Base-by-base conservation (phyloP, 371 early-diverging fungal genomes). In the Apophysomyces ossiformis region DNA sequence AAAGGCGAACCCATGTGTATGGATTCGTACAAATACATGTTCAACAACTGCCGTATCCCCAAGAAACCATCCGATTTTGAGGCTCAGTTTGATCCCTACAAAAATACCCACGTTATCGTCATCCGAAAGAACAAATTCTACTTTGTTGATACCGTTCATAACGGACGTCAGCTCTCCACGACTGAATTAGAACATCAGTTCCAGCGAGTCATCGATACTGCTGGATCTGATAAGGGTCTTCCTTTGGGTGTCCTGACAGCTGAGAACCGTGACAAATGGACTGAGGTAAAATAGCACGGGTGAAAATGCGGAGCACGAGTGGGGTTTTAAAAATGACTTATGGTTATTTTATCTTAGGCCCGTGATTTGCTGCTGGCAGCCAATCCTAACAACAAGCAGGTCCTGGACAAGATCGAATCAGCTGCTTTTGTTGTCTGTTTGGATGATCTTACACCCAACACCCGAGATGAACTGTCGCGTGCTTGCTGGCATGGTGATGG, bases 401-500 rank as follows among this genome's bases (percentile, higher is more conserved):
- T 83, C n/a, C 76, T 98, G 66, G 87, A 91, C 60, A 85, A 86
- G 67, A 90, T 98, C 71, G 95, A 96, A 79, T 84, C 88, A 46
- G 82, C 96, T 4, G 85, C 89, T 5, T 94, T 96, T 76, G 83
- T 93, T 41, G 82, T 98, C 64, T 94, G 95, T 75, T 86, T 98
- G 58, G 98, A 97, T 74, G 92, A 90, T 73, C 74, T 84, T 4
- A 77, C 78, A 15, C 98, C 98, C 13, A 87, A 90, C 39, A 93
- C 93, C 39, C 88, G 90, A 57, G 95, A 94, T 61, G 95, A 96
- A 74, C 80, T 87, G 58, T 83, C 84, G 36, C 87, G 89, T 64
- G 87, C 88, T 37, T 92, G 91, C 82, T 97, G 96, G 97, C 94
- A 94, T 64, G 96, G 96, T 43, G 90, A 96, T 73, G 98, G 96